These are phyloP conservation scores for Solanum paucissectum DNA, from an alignment of 257 asterid species.

Conservation along the genomic window DNA sequence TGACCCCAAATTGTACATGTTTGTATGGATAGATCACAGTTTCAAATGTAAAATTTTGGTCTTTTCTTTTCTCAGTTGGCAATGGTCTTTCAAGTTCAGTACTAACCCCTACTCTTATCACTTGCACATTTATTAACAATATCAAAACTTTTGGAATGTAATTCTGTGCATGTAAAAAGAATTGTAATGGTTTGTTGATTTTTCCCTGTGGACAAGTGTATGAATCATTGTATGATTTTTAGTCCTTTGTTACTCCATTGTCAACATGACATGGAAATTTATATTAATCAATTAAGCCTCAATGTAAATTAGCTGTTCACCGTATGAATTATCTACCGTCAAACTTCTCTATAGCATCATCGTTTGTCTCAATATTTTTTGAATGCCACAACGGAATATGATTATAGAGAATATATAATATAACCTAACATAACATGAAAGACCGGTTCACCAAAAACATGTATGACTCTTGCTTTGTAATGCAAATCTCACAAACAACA, in stretches of 20 bases:
- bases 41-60: not conserved
- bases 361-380: not conserved
- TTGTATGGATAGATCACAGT: constrained; percentile 21
- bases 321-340: not conserved
- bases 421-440: not conserved
- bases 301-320: not conserved
- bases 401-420: not conserved
- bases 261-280: not conserved
- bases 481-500: not conserved
- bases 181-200: not conserved
- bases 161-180: not conserved
- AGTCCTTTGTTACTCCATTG: not conserved
- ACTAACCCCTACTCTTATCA: not conserved
- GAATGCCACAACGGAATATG: not conserved
- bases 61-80: not conserved
- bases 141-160: not conserved
- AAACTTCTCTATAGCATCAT: not conserved
- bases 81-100: not conserved
- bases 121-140: not conserved
- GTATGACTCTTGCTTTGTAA: not conserved
- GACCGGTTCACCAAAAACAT: not conserved
- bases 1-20: constrained; percentile 33
- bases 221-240: not conserved
- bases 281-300: not conserved
- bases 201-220: not conserved